Base-by-base conservation (phyloP, 495 filamentous ascomycete genomes). In the Tirmania nivea region DNA sequence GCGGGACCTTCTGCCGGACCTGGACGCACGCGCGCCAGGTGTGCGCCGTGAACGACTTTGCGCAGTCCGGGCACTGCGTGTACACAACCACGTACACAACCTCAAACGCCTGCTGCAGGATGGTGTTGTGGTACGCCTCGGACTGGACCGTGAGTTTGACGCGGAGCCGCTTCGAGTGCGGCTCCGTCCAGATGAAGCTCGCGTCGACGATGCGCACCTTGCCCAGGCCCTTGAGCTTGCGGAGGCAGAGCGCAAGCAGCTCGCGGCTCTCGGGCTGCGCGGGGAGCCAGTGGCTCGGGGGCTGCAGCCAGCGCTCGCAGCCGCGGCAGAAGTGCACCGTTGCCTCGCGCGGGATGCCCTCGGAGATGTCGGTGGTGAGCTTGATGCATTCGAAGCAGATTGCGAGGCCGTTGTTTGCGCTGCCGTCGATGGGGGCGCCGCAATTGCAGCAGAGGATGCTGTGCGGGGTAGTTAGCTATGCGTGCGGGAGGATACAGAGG, bases 121-220 rank as follows among this genome's bases (percentile, higher is more conserved):
- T 81, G 5, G 79, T 78, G 25, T 73, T 78, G 60, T 82, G 70
- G 60, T 71, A 86, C 63, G 69, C 87, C 54, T 47, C 36, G 59
- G 59, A 52, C 63, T 97, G 89, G 16, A 97, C 76, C 0, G 86
- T 94, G 61, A 97, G 83, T 69, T 93, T 92, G 57, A 97, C 78
- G 64, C 83, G 87, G 51, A 97, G 73, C 60, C 90, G 72, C 61
- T 84, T 73, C 50, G 84, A 92, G 71, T 97, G 90, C 8, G 90
- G 90, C 68, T 97, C 90, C 3, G 90, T 97, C 90, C 90, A 97
- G 58, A 94, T 85, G 65, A 97, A 97, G 60, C 77, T 82, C 36
- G 90, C 90, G 60, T 97, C 90, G 63, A 90, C 86, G 56, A 97
- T 87, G 45, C 90, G 73, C 53, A 92, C 84, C 69, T 85, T 90